Percentiles rank a stretch among this genome's conserved stretches.
These are phyloP conservation scores for Xylaria sp. DNA, from an alignment of 495 filamentous ascomycete species.

Conservation along the genomic window DNA sequence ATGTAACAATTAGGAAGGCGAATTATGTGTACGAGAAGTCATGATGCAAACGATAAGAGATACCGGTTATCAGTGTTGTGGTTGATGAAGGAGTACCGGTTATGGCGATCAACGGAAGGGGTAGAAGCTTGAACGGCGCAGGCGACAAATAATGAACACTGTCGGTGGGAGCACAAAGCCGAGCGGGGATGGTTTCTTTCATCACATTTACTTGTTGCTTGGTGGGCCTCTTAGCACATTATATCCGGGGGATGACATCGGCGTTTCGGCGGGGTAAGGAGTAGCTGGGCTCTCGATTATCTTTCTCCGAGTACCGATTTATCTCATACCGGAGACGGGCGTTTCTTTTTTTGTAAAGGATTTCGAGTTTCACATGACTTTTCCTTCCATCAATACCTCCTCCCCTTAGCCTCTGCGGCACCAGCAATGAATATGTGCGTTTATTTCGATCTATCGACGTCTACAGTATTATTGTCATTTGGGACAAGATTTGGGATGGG, in stretches of 20 bases:
- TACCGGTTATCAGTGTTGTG: neutral
- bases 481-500: too few species aligned
- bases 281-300: conserved; percentile 17
- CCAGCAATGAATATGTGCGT: neutral
- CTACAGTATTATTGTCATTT: neutral
- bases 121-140: neutral
- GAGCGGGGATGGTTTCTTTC: neutral
- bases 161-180: neutral
- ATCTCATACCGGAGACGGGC: neutral
- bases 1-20: neutral
- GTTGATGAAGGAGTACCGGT: neutral
- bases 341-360: neutral
- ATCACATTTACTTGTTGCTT: conserved; percentile 6
- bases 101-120: neutral
- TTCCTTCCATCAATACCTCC: neutral
- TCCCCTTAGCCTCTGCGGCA: neutral
- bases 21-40: neutral
- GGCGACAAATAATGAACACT: neutral
- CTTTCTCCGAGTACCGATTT: neutral
- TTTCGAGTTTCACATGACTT: neutral
- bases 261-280: conserved; percentile 17
- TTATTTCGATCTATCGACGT: neutral
- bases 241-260: conserved; percentile 25
- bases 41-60: neutral
- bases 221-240: conserved; percentile 6